Percentiles rank a stretch among this genome's conserved stretches.
These are phyloP conservation scores for Penicillium sp. DNA, from an alignment of 2,329 filamentous ascomycete species.

Conservation along the genomic window DNA sequence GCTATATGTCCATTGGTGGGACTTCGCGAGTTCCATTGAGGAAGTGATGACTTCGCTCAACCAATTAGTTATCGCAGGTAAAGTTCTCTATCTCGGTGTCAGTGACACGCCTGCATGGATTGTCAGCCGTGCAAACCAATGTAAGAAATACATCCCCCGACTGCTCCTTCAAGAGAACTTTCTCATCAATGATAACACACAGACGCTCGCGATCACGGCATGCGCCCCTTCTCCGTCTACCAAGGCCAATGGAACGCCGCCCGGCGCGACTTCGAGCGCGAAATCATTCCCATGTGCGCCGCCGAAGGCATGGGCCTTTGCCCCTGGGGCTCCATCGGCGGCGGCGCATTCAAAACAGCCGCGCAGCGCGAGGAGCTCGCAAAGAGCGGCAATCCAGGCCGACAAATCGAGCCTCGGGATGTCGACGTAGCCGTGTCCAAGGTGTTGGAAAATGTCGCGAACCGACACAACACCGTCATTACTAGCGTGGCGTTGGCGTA, in stretches of 20 bases:
- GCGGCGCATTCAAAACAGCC: slow-evolving; percentile 54
- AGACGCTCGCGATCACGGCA: slow-evolving; percentile 69
- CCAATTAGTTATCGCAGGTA: slow-evolving; percentile 61
- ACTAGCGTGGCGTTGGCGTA: slow-evolving; percentile 53
- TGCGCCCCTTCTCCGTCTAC: slow-evolving; percentile 71
- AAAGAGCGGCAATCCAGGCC: slow-evolving; percentile 35
- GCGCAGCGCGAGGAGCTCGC: slow-evolving; percentile 34
- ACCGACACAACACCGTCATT: slow-evolving; percentile 19
- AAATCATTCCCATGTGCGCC: slow-evolving; percentile 68
- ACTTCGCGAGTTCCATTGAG: slow-evolving; percentile 64
- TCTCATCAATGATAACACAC: slow-evolving; percentile 10
- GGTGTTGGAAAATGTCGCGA: slow-evolving; percentile 26
- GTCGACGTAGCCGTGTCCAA: slow-evolving; percentile 26
- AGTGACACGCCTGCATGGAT: slow-evolving; percentile 72
- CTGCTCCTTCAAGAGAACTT: not conserved
- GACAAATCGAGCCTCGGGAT: slow-evolving; percentile 18
- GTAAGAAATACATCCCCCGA: slow-evolving; percentile 26
- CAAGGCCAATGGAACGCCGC: slow-evolving; percentile 66
- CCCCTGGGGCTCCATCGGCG: slow-evolving; percentile 58
- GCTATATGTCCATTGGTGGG: slow-evolving; percentile 70
- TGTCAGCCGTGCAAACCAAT: slow-evolving; percentile 67
- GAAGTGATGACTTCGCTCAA: slow-evolving; percentile 72
- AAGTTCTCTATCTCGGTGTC: slow-evolving; percentile 70
- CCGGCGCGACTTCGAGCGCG: slow-evolving; percentile 68
- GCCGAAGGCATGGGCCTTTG: slow-evolving; percentile 65